Conservation (phyloP, 2,329 filamentous ascomycete genomes). For the Canariomyces notabilis region DNA sequence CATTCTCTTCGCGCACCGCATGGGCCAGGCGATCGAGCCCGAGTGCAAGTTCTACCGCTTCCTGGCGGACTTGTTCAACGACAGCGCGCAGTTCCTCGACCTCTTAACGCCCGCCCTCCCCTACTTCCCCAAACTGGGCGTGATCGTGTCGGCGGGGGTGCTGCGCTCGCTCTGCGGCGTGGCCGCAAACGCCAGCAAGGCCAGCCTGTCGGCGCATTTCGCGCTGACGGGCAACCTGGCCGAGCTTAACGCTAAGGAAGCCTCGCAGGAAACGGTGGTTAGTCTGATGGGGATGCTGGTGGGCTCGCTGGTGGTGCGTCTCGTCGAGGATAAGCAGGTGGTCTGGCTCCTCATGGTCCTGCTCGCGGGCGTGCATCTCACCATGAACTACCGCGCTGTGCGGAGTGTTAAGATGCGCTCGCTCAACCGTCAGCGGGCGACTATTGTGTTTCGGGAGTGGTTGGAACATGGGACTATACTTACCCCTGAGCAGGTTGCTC, state of each 20-base stretch:
- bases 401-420: conserved; percentile 75
- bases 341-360: conserved; percentile 70
- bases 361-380: conserved; percentile 71
- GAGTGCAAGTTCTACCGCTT: conserved; percentile 89
- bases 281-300: conserved; percentile 81
- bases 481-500: conserved; percentile 60
- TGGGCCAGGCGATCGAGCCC: conserved; percentile 78
- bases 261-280: conserved; percentile 91
- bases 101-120: conserved; percentile 72
- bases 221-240: conserved; percentile 80
- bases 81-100: conserved; percentile 80
- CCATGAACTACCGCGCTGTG: conserved; percentile 83
- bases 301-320: conserved; percentile 75
- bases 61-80: conserved; percentile 83
- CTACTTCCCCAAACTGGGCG: conserved; percentile 42
- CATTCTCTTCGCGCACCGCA: conserved; percentile 77
- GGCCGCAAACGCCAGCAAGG: conserved; percentile 83
- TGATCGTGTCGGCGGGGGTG: conserved; percentile 47
- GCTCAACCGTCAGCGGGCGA: conserved; percentile 81
- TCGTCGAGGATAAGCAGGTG: conserved; percentile 62
- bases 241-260: conserved; percentile 91
- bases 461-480: conserved; percentile 49
- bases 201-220: conserved; percentile 87
- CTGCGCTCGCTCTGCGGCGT: conserved; percentile 73
- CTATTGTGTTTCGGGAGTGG: conserved; percentile 64